Conservation (phyloP, 768 basidiomycete genomes). For the Pulveroboletus sp. region DNA sequence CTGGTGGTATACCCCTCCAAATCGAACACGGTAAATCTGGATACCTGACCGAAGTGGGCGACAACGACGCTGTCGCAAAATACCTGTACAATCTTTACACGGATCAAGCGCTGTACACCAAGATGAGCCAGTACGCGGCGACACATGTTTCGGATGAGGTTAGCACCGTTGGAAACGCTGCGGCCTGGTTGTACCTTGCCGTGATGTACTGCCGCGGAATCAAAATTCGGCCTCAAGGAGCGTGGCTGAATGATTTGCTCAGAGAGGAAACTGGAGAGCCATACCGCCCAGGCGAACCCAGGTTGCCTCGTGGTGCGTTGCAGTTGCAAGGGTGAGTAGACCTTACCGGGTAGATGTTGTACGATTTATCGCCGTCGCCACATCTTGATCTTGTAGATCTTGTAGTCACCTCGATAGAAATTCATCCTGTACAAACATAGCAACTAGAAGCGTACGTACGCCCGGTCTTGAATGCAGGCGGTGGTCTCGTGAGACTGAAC, state of each 20-base stretch:
- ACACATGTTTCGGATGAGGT: conserved; percentile 84
- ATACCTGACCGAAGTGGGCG: conserved; percentile 72
- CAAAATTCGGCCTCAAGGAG: conserved; percentile 75
- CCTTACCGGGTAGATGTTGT: conserved; percentile 1
- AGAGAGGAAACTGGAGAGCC: conserved; percentile 70
- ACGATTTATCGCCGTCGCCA: conserved; percentile 2
- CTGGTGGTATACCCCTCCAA: conserved; percentile 94
- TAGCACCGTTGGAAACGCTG: conserved; percentile 75
- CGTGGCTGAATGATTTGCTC: conserved; percentile 81
- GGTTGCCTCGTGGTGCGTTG: conserved; percentile 58
- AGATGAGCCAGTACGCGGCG: conserved; percentile 62
- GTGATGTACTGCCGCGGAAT: conserved; percentile 75
- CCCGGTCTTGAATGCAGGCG: no score
- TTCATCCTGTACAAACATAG: conserved; percentile 2
- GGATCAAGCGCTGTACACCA: conserved; percentile 59
- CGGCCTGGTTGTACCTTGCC: conserved; percentile 63
- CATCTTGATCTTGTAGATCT: neutral
- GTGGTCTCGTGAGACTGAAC: no score
- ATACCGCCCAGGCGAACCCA: conserved; percentile 64
- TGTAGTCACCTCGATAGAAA: conserved; percentile 9
- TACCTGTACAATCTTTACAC: conserved; percentile 76
- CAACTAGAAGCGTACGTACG: neutral
- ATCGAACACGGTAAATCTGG: conserved; percentile 85
- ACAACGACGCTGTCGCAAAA: conserved; percentile 69
- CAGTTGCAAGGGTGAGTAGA: conserved; percentile 39